Evolutionary conservation across 768 basidiomycete species (phyloP), one percentile per base, ranked within the genome.

Genomic region (Floccularia luteovirens): DNA sequence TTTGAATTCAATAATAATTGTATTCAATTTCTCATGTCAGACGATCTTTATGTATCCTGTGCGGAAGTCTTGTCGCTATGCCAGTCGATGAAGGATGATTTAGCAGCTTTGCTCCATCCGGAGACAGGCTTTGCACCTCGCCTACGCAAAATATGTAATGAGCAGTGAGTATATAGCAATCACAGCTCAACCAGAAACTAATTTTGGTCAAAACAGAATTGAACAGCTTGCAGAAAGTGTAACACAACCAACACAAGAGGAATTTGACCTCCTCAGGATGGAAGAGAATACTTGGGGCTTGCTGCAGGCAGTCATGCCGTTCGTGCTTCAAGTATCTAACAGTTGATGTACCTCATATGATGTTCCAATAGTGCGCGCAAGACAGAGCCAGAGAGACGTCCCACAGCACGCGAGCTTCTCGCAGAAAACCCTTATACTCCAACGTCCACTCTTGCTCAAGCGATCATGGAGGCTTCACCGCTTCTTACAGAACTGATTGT

Each of bases 251-350:
- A 60, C 69, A 13, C 61, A 53, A 27, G 70, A 75, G 20, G 82
- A 84, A 48, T 48, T 82, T 0, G 80, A 82, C 19, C 62, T 77
- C 1, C 58, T 89, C 39, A 68, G 74, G 7, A 66, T 90, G 56
- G 89, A 92, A 54, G 71, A 77, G 33, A 81, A 83, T 56, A 90
- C 90, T 1, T 93, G 90, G 90, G 73, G 71, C 0, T 67, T 92
- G 2, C 55, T 91, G 1, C 88, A 90, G 54, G 77, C 79, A 2
- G 64, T 92, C 33, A 74, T 82, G 72, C 77, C 84, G 79, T 84
- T 54, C 51, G 82, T 75, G 5, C 35, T 11, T 49, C 38, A 13
- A 27, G 22, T 24, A 10, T 14, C 14, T 21, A 21, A 31, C 21
- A 32, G 0, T n/a, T 1, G 8, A 23, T n/a, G 8, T 31, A 10